Evolutionary conservation across 2,329 filamentous ascomycete species (phyloP), one percentile per base, ranked within the genome.

Genomic region (Trichoderma koningii): DNA sequence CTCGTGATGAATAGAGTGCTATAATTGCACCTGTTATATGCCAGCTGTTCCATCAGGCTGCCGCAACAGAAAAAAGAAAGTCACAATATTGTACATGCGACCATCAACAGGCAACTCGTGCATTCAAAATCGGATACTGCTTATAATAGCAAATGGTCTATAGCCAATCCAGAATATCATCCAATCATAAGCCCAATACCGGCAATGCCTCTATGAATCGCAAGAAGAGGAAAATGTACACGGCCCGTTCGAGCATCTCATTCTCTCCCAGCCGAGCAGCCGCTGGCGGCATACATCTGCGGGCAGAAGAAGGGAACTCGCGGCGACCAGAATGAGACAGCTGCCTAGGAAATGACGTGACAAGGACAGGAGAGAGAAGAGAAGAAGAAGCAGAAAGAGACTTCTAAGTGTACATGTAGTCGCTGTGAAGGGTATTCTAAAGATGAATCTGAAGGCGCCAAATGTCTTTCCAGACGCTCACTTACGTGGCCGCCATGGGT

Each of bases 391-490:
- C n/a, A n/a, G 23, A 52, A 50, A 50, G 14, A 12, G 41, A 26
- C 26, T 21, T 28, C 14, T 21, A 53, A 62, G 21, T 62, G 19
- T 62, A 62, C 59, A 62, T 15, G 42, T 28, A 28, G 47, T 17
- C 52, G 41, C 44, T 59, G 42, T 23, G 17, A 10, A 45, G 59
- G 59, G 59, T 63, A 63, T 63, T 63, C 41, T 38, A 63, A n/a
- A 38, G 4, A 47, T 34, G 19, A 47, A 30, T 38, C 19, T 23
- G 17, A 38, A 60, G 9, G 56, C 45, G 45, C 17, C 9, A 44
- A 45, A 60, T 19, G 23, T 5, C 21, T 60, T 34, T 7, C 30
- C 56, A 60, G 21, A 14, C 12, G 28, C 38, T 59, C 59, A 62
- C 59, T 62, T 55, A 47, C 41, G 53, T 17, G 44, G 59, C 59